phyloP scores from a whole-genome alignment of 1,284 basidiomycete genomes.

The Apiotrichum sp. region DNA sequence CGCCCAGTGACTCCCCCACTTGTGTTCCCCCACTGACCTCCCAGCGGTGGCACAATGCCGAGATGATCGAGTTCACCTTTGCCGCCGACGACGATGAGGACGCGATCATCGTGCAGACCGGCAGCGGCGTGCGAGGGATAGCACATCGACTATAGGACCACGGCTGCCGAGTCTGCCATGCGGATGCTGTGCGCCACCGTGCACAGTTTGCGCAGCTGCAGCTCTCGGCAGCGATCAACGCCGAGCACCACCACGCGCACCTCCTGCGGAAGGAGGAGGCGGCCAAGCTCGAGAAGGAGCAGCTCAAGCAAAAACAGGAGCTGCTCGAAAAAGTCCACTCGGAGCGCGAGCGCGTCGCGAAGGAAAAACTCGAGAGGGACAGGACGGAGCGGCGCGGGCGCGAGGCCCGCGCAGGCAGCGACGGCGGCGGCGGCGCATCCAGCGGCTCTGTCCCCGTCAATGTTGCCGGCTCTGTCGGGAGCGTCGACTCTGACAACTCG shows the following conservation, averaged over 20 bases:
- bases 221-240: slow-evolving; percentile 4
- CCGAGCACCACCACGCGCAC: slow-evolving; percentile 2
- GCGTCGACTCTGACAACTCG: no score
- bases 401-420: background rate
- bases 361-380: background rate
- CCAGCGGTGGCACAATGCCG: slow-evolving; percentile 44
- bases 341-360: background rate
- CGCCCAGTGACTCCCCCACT: no score
- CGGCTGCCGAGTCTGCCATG: slow-evolving; percentile 2
- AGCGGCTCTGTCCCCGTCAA: no score
- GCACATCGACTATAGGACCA: slow-evolving; percentile 1
- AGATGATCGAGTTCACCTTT: slow-evolving; percentile 40
- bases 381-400: background rate
- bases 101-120: slow-evolving; percentile 22
- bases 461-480: no score
- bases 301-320: background rate
- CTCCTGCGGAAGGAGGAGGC: background rate
- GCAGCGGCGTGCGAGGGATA: background rate
- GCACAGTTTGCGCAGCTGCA: slow-evolving; percentile 1
- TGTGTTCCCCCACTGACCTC: background rate
- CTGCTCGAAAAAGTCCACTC: background rate
- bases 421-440: no score
- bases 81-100: slow-evolving; percentile 29
- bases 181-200: slow-evolving; percentile 1
- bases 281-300: background rate